Evolutionary conservation across 352 stramenopile species (phyloP).

Genomic region (Peronosclerospora sorghi): DNA sequence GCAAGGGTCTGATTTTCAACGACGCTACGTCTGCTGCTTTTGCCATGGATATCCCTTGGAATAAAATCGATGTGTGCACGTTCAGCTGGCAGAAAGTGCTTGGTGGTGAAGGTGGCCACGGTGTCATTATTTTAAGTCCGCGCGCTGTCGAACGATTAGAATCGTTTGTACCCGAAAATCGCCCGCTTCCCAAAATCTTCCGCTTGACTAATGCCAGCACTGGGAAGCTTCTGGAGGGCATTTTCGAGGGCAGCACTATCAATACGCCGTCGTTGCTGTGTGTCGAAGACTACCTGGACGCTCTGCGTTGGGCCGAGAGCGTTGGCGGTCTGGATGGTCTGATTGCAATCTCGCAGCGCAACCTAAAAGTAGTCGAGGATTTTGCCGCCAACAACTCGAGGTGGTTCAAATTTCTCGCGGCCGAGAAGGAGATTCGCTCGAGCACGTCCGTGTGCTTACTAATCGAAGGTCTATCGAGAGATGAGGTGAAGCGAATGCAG

Average conservation of each 20-base stretch:
- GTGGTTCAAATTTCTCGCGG: conserved; percentile 96
- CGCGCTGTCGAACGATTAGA: conserved; percentile 95
- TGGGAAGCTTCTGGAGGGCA: conserved; percentile 87
- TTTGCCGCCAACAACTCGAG: conserved; percentile 93
- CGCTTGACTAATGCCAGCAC: conserved; percentile 93
- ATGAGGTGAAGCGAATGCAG: conserved; percentile 96
- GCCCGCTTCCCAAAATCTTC: conserved; percentile 98
- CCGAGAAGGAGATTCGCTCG: conserved; percentile 87
- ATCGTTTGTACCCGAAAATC: conserved; percentile 73
- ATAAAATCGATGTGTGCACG: conserved; percentile 98
- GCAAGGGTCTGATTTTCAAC: conserved; percentile 93
- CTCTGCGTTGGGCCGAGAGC: conserved; percentile 92
- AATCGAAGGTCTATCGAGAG: conserved; percentile 86
- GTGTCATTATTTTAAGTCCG: conserved; percentile 94
- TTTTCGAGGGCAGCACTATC: conserved; percentile 98
- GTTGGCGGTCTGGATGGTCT: conserved; percentile 91
- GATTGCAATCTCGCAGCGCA: conserved; percentile 89
- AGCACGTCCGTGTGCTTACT: conserved; percentile 97
- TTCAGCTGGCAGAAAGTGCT: conserved; percentile 99
- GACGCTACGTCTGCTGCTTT: conserved; percentile 98
- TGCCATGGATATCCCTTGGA: conserved; percentile 97
- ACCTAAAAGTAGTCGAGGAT: conserved; percentile 91
- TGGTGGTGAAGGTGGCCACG: conserved; percentile 95
- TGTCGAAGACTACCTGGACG: conserved; percentile 99
- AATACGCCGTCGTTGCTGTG: conserved; percentile 99